phyloP scores from a whole-genome alignment of 2,329 filamentous ascomycete genomes.

The Cladosporium halotolerans region DNA sequence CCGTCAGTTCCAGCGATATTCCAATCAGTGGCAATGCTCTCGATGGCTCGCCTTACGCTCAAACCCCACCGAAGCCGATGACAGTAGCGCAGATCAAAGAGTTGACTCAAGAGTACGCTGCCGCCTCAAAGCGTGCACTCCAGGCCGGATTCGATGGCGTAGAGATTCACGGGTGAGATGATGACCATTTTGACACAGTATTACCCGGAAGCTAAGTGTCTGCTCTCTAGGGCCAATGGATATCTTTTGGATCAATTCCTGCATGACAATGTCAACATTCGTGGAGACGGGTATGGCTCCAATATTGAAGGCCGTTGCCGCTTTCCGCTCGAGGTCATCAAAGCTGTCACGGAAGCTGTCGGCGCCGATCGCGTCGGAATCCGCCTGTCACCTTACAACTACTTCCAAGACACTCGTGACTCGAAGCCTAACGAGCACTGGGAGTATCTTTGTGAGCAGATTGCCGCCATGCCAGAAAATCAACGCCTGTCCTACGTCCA shows the following conservation, averaged over 20 bases:
- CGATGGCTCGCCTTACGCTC: constrained; percentile 28
- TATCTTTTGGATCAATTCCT: constrained; percentile 62
- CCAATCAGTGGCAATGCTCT: constrained; percentile 25
- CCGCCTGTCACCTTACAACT: constrained; percentile 54
- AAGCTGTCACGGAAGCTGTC: constrained; percentile 41
- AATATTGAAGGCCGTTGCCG: constrained; percentile 42
- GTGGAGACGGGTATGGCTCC: constrained; percentile 42
- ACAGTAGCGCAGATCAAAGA: constrained; percentile 33
- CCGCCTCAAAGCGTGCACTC: constrained; percentile 37
- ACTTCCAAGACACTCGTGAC: constrained; percentile 58
- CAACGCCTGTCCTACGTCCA: constrained; percentile 54
- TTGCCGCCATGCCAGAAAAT: constrained; percentile 31
- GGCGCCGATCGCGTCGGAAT: constrained; percentile 46
- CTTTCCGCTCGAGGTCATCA: constrained; percentile 46
- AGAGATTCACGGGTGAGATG: constrained; percentile 34
- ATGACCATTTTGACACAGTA: background rate
- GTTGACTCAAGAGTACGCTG: constrained; percentile 30
- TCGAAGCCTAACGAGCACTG: constrained; percentile 56
- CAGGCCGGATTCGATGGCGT: constrained; percentile 54
- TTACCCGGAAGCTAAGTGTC: background rate
- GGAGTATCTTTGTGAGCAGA: constrained; percentile 45
- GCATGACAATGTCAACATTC: constrained; percentile 49
- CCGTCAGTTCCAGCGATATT: constrained; percentile 28
- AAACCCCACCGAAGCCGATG: constrained; percentile 31
- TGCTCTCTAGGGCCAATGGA: constrained; percentile 18